These are phyloP conservation scores for Turnera subulata DNA, from an alignment of 345 rosid species.

Conservation along the genomic window DNA sequence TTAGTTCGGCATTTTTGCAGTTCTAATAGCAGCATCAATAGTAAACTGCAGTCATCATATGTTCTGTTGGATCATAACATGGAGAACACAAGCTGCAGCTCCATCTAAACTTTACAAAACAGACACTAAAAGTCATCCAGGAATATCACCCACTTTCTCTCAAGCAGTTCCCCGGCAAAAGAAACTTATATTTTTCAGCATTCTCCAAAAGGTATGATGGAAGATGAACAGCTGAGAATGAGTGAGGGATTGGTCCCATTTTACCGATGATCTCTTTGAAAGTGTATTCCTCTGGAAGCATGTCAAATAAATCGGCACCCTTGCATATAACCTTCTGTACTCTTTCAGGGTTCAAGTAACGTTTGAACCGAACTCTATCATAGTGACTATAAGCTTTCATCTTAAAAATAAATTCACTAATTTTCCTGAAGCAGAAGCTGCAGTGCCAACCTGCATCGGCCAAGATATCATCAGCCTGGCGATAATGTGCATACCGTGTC, in stretches of 20 bases:
- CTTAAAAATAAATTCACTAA: conserved; percentile 65
- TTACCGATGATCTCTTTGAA: conserved; percentile 65
- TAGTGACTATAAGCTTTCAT: conserved; percentile 77
- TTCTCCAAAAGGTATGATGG: conserved; percentile 58
- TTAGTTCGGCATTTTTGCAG: conserved; percentile 4
- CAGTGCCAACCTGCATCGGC: conserved; percentile 86
- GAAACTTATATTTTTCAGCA: conserved; percentile 50
- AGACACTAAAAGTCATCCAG: neutral
- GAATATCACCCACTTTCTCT: conserved; percentile 49
- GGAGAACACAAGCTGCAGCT: conserved; percentile 18
- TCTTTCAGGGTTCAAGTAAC: conserved; percentile 52
- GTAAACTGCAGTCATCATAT: conserved; percentile 18
- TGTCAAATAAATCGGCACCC: conserved; percentile 65
- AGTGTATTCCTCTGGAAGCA: conserved; percentile 78
- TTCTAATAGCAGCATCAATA: conserved; percentile 18
- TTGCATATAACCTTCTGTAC: conserved; percentile 63
- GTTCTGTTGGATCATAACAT: conserved; percentile 11
- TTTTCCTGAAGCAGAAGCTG: conserved; percentile 58
- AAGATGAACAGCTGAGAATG: conserved; percentile 65
- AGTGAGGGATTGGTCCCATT: conserved; percentile 78
- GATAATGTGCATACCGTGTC: conserved; percentile 63
- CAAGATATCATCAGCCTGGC: conserved; percentile 58
- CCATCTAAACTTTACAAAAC: conserved; percentile 19
- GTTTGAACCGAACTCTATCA: conserved; percentile 64
- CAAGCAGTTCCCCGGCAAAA: conserved; percentile 56